Base-by-base conservation (phyloP, 2,329 filamentous ascomycete species). In the Colletotrichum karsti region DNA sequence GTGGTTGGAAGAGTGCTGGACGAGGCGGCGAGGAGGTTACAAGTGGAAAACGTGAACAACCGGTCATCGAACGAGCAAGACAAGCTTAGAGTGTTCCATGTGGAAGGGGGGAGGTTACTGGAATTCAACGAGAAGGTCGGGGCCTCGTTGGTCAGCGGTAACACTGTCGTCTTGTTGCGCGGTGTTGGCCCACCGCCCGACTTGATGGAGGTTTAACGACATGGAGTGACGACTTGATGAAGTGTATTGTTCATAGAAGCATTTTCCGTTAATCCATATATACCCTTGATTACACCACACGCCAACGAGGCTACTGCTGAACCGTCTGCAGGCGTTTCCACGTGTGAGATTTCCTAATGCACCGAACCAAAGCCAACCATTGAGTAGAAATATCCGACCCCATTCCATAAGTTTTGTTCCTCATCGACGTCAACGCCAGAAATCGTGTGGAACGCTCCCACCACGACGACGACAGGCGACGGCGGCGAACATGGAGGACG, bases 41-140 rank as follows among this genome's bases (percentile, higher is more conserved):
- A 95, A 80, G 90, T 97, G 8, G 87, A 92, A 75, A 97, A 97
- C 72, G 80, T 95, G 70, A 97, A 97, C 76, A 97, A 97, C 74
- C 86, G 92, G 73, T 91, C 89, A 1, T 88, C 87, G 3, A 87
- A 91, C 12, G 93, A 97, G 81, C 90, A 92, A 77, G 91, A 94
- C 67, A 92, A 92, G 79, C 78, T 99, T 71, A 84, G 96, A 8
- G 90, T 99, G 0, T 99, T 97, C 75, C 95, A 98, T 77, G 93
- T 99, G 1, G 95, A 99, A 77, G 93, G 92, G 0, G 96, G 96
- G 0, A 84, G 94, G 65, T 79, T 99, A 70, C 79, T 99, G 70
- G 95, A 96, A 68, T 99, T 97, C 75, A 90, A 88, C 24, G 95
- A 98, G 80, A 95, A 95, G 83, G 84, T 97, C 62, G 94, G 94